phyloP scores from a whole-genome alignment of 495 filamentous ascomycete genomes.

The Darksidea phi region DNA sequence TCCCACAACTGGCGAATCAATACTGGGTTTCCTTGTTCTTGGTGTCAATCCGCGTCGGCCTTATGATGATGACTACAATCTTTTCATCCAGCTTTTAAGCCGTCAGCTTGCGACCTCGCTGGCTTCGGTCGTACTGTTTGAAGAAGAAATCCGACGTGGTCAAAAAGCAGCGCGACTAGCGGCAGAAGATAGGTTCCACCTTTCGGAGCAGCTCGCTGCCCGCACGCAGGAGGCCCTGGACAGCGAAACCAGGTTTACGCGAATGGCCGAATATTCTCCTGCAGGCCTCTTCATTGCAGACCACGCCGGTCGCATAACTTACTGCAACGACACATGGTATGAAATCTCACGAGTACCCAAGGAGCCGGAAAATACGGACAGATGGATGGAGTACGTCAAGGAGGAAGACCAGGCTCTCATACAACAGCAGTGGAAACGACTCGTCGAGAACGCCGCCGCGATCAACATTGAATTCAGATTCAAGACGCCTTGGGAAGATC shows the following conservation, averaged over 20 bases:
- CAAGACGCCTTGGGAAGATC: slow-evolving; percentile 59
- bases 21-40: slow-evolving; percentile 66
- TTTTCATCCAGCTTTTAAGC: slow-evolving; percentile 68
- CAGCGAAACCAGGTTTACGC: slow-evolving; percentile 68
- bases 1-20: slow-evolving; percentile 62
- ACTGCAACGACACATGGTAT: slow-evolving; percentile 72
- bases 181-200: slow-evolving; percentile 62
- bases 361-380: slow-evolving; percentile 48
- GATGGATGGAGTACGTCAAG: slow-evolving; percentile 66
- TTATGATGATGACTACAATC: slow-evolving; percentile 67
- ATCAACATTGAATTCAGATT: slow-evolving; percentile 69
- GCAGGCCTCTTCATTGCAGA: slow-evolving; percentile 73
- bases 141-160: slow-evolving; percentile 69
- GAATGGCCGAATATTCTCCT: slow-evolving; percentile 71
- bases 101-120: slow-evolving; percentile 68
- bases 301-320: slow-evolving; percentile 59
- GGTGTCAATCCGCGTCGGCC: slow-evolving; percentile 67
- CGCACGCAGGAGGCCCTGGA: slow-evolving; percentile 67
- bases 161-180: slow-evolving; percentile 64
- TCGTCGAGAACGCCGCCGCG: slow-evolving; percentile 55
- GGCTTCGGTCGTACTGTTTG: slow-evolving; percentile 69
- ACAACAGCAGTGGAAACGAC: slow-evolving; percentile 54
- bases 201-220: slow-evolving; percentile 64
- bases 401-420: slow-evolving; percentile 59
- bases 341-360: slow-evolving; percentile 53